Evolutionary conservation across 2,329 filamentous ascomycete genomes (phyloP).

Genomic region (Diaporthe destruens): DNA sequence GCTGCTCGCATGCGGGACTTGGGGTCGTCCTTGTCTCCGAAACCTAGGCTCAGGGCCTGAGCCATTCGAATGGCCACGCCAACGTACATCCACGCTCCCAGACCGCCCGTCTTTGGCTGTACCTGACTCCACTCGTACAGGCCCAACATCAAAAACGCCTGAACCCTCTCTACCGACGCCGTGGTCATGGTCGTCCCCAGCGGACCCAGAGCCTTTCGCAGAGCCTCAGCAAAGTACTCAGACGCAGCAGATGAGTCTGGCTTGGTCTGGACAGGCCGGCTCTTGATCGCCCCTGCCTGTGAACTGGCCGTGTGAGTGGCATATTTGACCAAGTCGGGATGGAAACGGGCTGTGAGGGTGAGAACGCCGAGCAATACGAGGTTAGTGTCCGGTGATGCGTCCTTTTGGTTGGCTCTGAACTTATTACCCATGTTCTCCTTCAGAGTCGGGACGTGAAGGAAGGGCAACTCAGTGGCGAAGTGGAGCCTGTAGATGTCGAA

Average conservation of each 20-base stretch:
- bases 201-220: constrained; percentile 64
- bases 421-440: constrained; percentile 63
- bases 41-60: constrained; percentile 71
- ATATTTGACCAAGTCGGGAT: constrained; percentile 69
- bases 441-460: constrained; percentile 76
- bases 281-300: constrained; percentile 51
- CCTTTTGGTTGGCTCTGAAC: constrained; percentile 53
- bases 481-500: constrained; percentile 79
- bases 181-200: constrained; percentile 61
- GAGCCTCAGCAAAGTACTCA: constrained; percentile 73
- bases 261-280: constrained; percentile 51
- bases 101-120: constrained; percentile 61
- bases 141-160: constrained; percentile 78
- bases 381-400: constrained; percentile 62
- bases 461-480: constrained; percentile 79
- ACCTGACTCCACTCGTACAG: constrained; percentile 79
- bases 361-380: constrained; percentile 75
- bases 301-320: constrained; percentile 57
- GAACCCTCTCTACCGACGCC: constrained; percentile 72
- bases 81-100: constrained; percentile 75
- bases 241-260: constrained; percentile 68
- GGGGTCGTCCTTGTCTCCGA: constrained; percentile 59
- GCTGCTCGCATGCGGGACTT: constrained; percentile 38
- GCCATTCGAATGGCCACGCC: constrained; percentile 75
- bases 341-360: constrained; percentile 77